Evolutionary conservation across 805 yeast species (phyloP), one percentile per base, ranked within the genome.

Genomic region (Tetrapisispora iriomotensis): DNA sequence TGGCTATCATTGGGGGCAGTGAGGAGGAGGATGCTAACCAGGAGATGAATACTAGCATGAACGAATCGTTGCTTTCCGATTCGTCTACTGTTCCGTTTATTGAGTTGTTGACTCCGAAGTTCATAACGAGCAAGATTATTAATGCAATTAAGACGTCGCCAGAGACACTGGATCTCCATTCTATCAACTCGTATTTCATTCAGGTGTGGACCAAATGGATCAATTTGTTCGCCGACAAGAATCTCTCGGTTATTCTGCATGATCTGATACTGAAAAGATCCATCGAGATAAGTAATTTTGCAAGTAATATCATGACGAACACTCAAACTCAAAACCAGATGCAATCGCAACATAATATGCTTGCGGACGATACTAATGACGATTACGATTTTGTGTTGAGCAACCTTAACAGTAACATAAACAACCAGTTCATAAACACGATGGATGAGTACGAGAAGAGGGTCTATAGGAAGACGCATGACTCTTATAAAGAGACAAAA

Each of bases 131-230:
- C 8, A 75, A 74, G 41, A 87, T 87, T 17, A 59, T 82, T 23
- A 88, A 87, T 53, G 94, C 95, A 26, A 77, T 88, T 35, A 84
- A 82, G 53, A 70, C 94, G 1, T 81, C 76, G 45, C 75, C 94
- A 1, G 58, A 58, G 1, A 63, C 72, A 15, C 66, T 86, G n/a
- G 90, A 85, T 51, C 54, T 85, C 21, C 81, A 82, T 45, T 59
- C 77, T 2, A 71, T 80, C 27, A 65, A 72, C 38, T 73, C 87
- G 0, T 73, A 82, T 49, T 92, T 74, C 58, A 84, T 82, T 49
- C 65, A 71, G 18, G 59, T 87, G 21, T 81, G 81, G 6, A 77
- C 79, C 39, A 77, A 79, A 50, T 90, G 97, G 96, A 72, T 82
- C 8, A 56, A 67, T 34, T 63, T 88, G 60, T 84, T 80, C 55